Evolutionary conservation across 805 yeast genomes (phyloP), one percentile per base, ranked within the genome.

Genomic region (Yamadazyma tumulicola): DNA sequence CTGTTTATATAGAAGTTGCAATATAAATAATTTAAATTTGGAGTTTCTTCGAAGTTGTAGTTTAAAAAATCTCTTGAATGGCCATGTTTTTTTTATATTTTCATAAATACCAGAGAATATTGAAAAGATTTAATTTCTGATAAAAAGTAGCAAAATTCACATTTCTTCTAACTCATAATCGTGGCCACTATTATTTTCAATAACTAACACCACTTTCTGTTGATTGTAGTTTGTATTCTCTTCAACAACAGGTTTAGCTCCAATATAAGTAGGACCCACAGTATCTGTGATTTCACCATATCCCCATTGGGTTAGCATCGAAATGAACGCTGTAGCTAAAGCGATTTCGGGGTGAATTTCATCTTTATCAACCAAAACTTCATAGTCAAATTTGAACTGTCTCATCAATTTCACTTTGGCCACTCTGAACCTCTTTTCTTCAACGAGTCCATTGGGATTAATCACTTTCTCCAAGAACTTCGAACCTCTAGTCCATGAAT

Each of bases 271-370:
- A 17, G 80, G 80, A 12, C 80, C 80, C 29, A 69, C 61, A 17
- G 80, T 73, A 34, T 66, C 70, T 11, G 79, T 73, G 41, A 58
- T 59, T 49, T 66, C 74, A 33, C 79, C 79, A 32, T 64, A 52
- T 15, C 78, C 77, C 85, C 85, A 79, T 54, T 77, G 79, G n/a
- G 82, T 74, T 59, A 75, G 61, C 79, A 79, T 77, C 13, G 81
- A 67, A 35, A 75, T 55, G 45, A 78, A 79, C 1, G 71, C 81
- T 5, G 84, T 76, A n/a, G 78, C 74, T 33, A 79, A 50, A 3
- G 75, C 81, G 26, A 70, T 59, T 36, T 73, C 74, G n/a, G 61
- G 51, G 47, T 74, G 78, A 18, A 75, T 57, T 42, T 63, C 59
- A 2, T 49, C 34, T 32, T 64, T 71, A 51, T 77, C 81, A 18